Conservation (phyloP, 495 filamentous ascomycete genomes). For the Aspergillus indologenus region DNA sequence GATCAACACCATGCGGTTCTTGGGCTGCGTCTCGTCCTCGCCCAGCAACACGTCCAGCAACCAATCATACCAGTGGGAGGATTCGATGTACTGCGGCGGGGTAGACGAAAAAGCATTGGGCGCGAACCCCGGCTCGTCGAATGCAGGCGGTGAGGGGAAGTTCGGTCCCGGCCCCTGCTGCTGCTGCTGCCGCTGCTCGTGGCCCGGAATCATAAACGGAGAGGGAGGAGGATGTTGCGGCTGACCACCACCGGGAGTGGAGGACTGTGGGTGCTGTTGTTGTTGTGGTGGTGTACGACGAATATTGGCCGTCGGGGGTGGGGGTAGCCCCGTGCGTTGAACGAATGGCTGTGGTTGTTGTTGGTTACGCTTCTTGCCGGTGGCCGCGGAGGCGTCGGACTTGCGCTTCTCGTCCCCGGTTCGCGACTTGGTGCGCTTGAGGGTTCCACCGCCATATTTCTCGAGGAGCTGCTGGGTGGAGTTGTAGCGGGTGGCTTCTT, state of each 20-base stretch:
- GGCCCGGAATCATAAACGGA: not conserved
- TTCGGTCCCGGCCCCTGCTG: not conserved
- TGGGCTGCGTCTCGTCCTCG: constrained; percentile 90
- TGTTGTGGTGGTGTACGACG: constrained; percentile 23
- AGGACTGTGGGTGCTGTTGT: constrained; percentile 16
- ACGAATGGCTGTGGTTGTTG: constrained; percentile 24
- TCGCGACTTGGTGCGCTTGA: constrained; percentile 23
- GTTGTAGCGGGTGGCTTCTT: constrained; percentile 90
- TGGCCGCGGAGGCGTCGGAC: constrained; percentile 13
- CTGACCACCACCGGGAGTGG: constrained; percentile 12
- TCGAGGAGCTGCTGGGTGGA: constrained; percentile 89
- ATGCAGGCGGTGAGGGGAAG: constrained; percentile 18
- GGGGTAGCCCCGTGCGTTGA: constrained; percentile 59
- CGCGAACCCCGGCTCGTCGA: constrained; percentile 52
- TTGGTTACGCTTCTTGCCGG: constrained; percentile 22
- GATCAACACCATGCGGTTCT: constrained; percentile 87
- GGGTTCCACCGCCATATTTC: constrained; percentile 75
- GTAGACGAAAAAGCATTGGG: constrained; percentile 55
- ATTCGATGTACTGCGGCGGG: constrained; percentile 42
- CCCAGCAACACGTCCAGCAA: constrained; percentile 88
- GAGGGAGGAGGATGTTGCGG: constrained; percentile 4
- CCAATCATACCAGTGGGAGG: constrained; percentile 87
- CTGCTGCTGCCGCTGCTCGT: constrained; percentile 14
- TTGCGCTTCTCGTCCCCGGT: constrained; percentile 19
- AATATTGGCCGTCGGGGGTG: constrained; percentile 89